Percentiles rank a stretch among this genome's conserved stretches.
These are phyloP conservation scores for Trametes polyzona DNA, from an alignment of 1,284 basidiomycete species.

Conservation along the genomic window DNA sequence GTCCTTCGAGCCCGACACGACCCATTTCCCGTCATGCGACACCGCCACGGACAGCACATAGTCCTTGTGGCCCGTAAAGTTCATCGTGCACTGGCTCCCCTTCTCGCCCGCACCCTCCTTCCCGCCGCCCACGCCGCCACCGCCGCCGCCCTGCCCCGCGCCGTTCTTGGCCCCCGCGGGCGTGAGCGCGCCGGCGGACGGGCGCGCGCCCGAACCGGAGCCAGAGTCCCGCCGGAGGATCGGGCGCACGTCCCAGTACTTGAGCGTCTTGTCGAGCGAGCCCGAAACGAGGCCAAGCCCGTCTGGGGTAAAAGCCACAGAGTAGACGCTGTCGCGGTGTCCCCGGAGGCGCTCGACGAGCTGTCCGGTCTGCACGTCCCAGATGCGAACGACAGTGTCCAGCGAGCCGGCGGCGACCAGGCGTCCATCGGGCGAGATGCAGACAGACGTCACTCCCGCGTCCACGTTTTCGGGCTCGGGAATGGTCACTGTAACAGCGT, in stretches of 20 bases:
- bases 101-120: conserved; percentile 36
- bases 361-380: conserved; percentile 70
- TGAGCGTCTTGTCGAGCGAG: conserved; percentile 75
- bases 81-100: conserved; percentile 57
- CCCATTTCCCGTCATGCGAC: conserved; percentile 74
- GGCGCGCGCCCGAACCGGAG: conserved; percentile 11
- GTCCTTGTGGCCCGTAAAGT: conserved; percentile 75
- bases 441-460: conserved; percentile 69
- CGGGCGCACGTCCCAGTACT: conserved; percentile 68
- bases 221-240: conserved; percentile 26
- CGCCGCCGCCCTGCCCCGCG: conserved; percentile 27
- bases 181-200: conserved; percentile 14
- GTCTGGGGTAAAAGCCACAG: conserved; percentile 77
- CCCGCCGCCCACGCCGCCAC: not conserved
- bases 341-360: conserved; percentile 73
- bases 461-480: conserved; percentile 50
- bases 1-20: conserved; percentile 81
- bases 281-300: conserved; percentile 72
- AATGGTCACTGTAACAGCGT: conserved; percentile 40
- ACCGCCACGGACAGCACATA: conserved; percentile 69
- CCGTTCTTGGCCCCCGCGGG: conserved; percentile 27
- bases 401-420: conserved; percentile 73
- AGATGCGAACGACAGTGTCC: conserved; percentile 77
- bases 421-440: conserved; percentile 69
- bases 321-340: conserved; percentile 79